These are phyloP conservation scores for Cyberlindnera xylosilytica DNA, from an alignment of 805 yeast genomes.

Conservation along the genomic window DNA sequence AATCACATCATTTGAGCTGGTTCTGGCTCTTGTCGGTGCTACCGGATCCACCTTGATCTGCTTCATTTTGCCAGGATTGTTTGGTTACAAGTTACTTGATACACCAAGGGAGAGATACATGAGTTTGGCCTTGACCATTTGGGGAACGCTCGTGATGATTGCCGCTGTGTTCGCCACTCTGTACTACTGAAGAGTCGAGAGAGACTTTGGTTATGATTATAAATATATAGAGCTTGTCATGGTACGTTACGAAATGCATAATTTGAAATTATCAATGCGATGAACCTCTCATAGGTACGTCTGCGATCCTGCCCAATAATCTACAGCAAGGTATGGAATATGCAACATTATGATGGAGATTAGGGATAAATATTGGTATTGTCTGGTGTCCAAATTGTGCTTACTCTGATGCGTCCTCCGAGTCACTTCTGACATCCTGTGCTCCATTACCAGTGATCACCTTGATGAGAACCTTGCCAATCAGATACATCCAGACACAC, in stretches of 20 bases:
- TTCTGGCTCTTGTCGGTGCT: slow-evolving; percentile 73
- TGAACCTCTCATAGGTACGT: no score
- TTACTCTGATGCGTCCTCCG: no score
- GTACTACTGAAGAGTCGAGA: slow-evolving; percentile 6
- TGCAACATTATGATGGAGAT: no score
- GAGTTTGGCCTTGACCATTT: slow-evolving; percentile 55
- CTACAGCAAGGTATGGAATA: no score
- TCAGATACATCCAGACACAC: slow-evolving; percentile 72
- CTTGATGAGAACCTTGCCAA: slow-evolving; percentile 63
- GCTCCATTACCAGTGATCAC: slow-evolving; percentile 74
- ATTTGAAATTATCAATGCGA: no score
- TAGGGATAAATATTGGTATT: not conserved
- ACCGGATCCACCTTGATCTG: slow-evolving; percentile 81
- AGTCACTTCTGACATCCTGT: slow-evolving; percentile 84
- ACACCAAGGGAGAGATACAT: slow-evolving; percentile 38
- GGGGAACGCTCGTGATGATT: slow-evolving; percentile 72
- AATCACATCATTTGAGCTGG: slow-evolving; percentile 62
- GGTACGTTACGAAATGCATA: no score
- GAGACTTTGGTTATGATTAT: no score
- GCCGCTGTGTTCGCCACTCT: slow-evolving; percentile 51
- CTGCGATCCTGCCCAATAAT: no score
- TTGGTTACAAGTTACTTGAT: slow-evolving; percentile 50
- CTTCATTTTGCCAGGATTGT: slow-evolving; percentile 74
- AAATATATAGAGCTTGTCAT: no score
- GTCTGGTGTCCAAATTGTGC: no score